Percentiles rank a stretch among this genome's conserved stretches.
Evolutionary conservation across 73 alveolate species (phyloP).

Genomic region (Symbiodinium natans): DNA sequence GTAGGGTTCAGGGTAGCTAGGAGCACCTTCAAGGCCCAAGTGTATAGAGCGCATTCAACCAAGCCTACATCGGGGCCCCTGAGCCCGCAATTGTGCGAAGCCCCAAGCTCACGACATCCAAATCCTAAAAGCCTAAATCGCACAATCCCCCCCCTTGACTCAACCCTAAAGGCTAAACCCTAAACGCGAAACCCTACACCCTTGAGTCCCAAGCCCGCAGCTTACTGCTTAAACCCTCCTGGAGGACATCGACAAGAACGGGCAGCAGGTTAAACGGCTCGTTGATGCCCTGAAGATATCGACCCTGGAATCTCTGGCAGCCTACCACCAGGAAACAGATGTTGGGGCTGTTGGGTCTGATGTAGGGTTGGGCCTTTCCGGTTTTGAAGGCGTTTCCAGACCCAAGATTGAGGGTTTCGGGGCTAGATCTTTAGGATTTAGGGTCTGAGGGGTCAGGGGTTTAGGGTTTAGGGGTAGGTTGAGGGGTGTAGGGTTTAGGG

Average conservation of each 20-base stretch:
- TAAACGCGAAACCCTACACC: not conserved
- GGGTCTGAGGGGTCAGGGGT: not conserved
- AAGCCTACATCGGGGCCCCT: too few species aligned
- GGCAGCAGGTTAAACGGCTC: not conserved
- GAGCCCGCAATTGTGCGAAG: too few species aligned
- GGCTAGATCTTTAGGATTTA: too few species aligned
- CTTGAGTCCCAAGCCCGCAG: not conserved
- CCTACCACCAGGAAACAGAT: not conserved
- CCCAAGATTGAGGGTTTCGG: too few species aligned
- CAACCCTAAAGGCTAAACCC: too few species aligned
- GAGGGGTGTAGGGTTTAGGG: not conserved
- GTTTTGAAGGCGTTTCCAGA: not conserved
- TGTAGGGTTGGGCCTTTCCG: not conserved
- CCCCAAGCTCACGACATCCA: too few species aligned
- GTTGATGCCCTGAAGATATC: not conserved
- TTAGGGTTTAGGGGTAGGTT: not conserved
- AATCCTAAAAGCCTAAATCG: too few species aligned
- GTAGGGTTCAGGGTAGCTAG: too few species aligned
- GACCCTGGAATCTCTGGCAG: not conserved
- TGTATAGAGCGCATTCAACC: too few species aligned
- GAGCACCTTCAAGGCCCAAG: too few species aligned
- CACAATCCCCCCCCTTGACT: too few species aligned
- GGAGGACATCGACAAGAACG: not conserved
- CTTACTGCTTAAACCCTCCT: too few species aligned
- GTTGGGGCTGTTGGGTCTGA: not conserved